Conservation (phyloP, 148 eudicot species). For the Fagopyrum esculentum region DNA sequence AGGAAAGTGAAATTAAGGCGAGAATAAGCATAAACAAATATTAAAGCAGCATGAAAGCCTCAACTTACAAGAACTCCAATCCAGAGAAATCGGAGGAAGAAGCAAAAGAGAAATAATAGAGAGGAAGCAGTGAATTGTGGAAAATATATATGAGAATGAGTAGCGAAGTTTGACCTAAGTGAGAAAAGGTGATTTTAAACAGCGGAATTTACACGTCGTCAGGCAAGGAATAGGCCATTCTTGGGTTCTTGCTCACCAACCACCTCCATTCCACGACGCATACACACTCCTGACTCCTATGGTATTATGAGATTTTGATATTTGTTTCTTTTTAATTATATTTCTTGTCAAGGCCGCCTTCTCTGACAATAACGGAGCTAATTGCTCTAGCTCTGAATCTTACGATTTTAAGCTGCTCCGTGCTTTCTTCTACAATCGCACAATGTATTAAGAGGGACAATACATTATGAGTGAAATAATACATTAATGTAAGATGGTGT, state of each 20-base stretch:
- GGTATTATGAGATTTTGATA: not conserved
- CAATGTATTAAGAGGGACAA: too few species aligned
- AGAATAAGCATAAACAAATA: not conserved
- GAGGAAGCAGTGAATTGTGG: not conserved
- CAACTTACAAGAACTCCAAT: not conserved
- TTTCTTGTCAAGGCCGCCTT: not conserved
- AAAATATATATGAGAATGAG: not conserved
- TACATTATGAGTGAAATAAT: too few species aligned
- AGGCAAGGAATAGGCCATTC: not conserved
- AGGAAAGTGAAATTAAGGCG: not conserved
- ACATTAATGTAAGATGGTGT: too few species aligned
- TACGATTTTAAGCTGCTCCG: too few species aligned
- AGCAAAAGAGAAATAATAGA: not conserved
- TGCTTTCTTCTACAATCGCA: too few species aligned
- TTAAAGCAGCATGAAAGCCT: not conserved
- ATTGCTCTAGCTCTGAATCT: too few species aligned
- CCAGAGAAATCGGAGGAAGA: not conserved
- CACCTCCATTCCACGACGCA: not conserved
- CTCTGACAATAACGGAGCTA: not conserved
- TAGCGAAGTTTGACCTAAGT: not conserved
- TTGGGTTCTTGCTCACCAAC: conserved; percentile 1
- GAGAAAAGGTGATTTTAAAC: not conserved
- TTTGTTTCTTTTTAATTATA: not conserved
- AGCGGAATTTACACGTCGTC: too few species aligned
- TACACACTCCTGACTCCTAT: not conserved